phyloP scores from a whole-genome alignment of 768 basidiomycete species.

The Termitomyces titanicus region DNA sequence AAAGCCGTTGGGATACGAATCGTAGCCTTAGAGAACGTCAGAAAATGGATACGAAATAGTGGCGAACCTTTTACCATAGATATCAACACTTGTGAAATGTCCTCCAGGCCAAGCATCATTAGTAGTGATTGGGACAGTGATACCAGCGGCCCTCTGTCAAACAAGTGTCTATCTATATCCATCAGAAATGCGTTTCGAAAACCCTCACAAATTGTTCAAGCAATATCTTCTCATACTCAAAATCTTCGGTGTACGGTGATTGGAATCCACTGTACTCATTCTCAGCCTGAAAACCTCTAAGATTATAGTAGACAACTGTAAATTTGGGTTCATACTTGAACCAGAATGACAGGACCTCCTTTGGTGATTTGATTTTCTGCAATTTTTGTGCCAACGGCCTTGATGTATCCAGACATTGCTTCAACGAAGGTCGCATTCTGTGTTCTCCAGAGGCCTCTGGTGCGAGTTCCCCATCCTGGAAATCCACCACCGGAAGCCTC shows the following conservation, averaged over 20 bases:
- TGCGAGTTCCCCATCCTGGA: slow-evolving; percentile 54
- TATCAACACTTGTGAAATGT: slow-evolving; percentile 41
- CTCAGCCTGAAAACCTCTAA: slow-evolving; percentile 33
- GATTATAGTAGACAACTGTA: background rate
- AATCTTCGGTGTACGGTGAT: slow-evolving; percentile 35
- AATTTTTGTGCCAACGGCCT: slow-evolving; percentile 39
- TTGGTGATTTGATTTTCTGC: slow-evolving; percentile 55
- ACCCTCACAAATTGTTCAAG: slow-evolving; percentile 28
- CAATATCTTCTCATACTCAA: slow-evolving; percentile 33
- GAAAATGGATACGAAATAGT: background rate
- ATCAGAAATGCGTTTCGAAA: background rate
- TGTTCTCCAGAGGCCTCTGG: slow-evolving; percentile 42
- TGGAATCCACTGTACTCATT: slow-evolving; percentile 50
- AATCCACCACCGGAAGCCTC: slow-evolving; percentile 52
- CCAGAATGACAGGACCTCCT: slow-evolving; percentile 52
- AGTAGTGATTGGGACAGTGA: slow-evolving; percentile 43
- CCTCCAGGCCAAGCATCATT: slow-evolving; percentile 46
- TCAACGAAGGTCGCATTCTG: slow-evolving; percentile 36
- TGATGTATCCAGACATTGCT: slow-evolving; percentile 50
- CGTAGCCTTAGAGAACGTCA: slow-evolving; percentile 28
- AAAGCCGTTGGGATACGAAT: slow-evolving; percentile 51
- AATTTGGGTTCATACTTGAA: slow-evolving; percentile 22
- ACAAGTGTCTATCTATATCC: background rate
- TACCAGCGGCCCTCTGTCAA: slow-evolving; percentile 35
- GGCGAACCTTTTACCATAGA: slow-evolving; percentile 35